Percentiles rank a stretch among this genome's conserved stretches.
These are phyloP conservation scores for Maudiozyma turicensis DNA, from an alignment of 805 yeast genomes.

Conservation along the genomic window DNA sequence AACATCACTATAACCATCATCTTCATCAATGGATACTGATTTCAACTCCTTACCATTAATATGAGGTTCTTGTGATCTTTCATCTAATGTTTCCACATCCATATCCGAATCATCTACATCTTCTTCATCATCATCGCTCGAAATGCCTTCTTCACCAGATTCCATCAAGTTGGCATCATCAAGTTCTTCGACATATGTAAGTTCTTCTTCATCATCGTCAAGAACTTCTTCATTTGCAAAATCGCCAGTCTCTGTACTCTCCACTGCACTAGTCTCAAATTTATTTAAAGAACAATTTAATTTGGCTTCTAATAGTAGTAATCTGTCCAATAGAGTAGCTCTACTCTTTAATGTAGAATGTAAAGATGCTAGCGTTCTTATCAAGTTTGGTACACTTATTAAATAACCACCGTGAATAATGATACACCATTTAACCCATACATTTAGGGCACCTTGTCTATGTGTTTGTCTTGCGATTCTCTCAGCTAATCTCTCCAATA, in stretches of 20 bases:
- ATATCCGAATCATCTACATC: conserved; percentile 1
- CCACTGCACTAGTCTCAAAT: conserved; percentile 43
- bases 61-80: background rate
- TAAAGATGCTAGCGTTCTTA: conserved; percentile 49
- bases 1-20: conserved; percentile 32
- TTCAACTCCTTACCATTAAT: conserved; percentile 23
- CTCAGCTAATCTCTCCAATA: conserved; percentile 54
- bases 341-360: conserved; percentile 58
- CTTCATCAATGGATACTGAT: conserved; percentile 22
- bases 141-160: conserved; percentile 14
- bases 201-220: conserved; percentile 22
- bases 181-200: conserved; percentile 6
- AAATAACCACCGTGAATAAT: conserved; percentile 71
- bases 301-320: conserved; percentile 76
- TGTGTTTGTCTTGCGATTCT: conserved; percentile 49
- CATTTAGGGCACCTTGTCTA: conserved; percentile 41
- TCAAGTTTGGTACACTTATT: conserved; percentile 36
- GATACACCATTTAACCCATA: conserved; percentile 85
- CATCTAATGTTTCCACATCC: conserved; percentile 2
- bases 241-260: conserved; percentile 38
- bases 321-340: conserved; percentile 56
- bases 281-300: conserved; percentile 60
- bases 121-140: conserved; percentile 2
- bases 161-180: conserved; percentile 2
- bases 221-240: conserved; percentile 30